Base-by-base conservation (phyloP, 2,329 filamentous ascomycete genomes). In the Diaporthe nobilis region DNA sequence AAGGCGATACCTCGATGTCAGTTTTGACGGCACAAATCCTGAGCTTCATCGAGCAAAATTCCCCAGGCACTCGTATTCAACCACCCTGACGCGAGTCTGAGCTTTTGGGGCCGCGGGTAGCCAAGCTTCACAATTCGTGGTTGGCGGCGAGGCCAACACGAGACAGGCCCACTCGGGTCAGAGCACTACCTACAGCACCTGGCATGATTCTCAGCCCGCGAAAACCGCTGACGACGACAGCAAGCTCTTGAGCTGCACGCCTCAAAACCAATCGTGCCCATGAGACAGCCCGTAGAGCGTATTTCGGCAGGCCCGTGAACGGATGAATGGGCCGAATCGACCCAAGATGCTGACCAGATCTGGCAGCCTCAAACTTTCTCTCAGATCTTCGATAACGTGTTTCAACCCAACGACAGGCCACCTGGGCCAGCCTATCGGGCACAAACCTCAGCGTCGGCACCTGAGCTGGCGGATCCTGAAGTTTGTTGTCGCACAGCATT, bases 301-400 rank as follows among this genome's bases (percentile, higher is more conserved):
- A 39, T 53, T 37, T n/a, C 31, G 37, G 47, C 61, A 68, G 63
- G 63, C 13, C 63, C 63, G 44, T 68, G 63, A 25, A 39, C 63
- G 44, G 63, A 28, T 51, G 28, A 20, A 9, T 37, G 63, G 63
- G 44, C 44, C 44, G 44, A 67, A 53, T 51, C 63, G 63, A 68
- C 63, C 63, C 63, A 68, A 53, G 63, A 68, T 68, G 63, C 63
- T 37, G 63, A 68, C 63, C 63, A 68, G 63, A 68, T 67, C 63
- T 67, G 28, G 42, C 63, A 67, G 63, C 63, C 44, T 34, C 44
- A 67, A 51, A 67, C 42, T 67, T n/a, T 67, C 63, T 51, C 63
- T 51, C 42, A 67, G 63, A 67, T 68, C 63, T 68, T 31, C 63
- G 63, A 53, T 68, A 53, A 53, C 63, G 44, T 68, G 63, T 68